Conservation (phyloP, 371 early-diverging fungal genomes). For the Rhizopus delemar region DNA sequence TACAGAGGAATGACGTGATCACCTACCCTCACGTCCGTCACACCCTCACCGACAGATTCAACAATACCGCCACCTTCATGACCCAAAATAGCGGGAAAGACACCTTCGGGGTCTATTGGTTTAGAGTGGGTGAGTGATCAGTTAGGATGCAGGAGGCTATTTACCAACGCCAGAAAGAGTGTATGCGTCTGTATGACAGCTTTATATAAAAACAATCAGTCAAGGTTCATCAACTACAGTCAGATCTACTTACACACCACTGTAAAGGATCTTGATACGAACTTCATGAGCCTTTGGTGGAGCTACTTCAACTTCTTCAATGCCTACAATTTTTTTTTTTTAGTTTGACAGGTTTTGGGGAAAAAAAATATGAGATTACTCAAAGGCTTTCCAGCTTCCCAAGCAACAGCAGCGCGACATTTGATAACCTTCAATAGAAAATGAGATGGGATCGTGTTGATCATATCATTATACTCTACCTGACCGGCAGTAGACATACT, state of each 20-base stretch:
- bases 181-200: conserved; percentile 93
- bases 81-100: conserved; percentile 91
- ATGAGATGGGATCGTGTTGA: no score
- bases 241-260: conserved; percentile 74
- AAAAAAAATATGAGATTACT: conserved; percentile 55
- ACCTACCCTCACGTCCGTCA: conserved; percentile 84
- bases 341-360: no score
- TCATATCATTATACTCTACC: conserved; percentile 16
- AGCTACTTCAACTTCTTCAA: conserved; percentile 91
- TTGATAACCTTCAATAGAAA: conserved; percentile 64
- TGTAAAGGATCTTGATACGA: conserved; percentile 86
- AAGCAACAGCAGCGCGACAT: conserved; percentile 95
- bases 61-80: conserved; percentile 97
- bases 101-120: conserved; percentile 77
- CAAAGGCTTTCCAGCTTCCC: conserved; percentile 90
- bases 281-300: conserved; percentile 96
- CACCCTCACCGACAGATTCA: conserved; percentile 95
- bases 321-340: conserved; percentile 42
- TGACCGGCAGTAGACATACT: conserved; percentile 39
- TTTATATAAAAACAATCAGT: conserved; percentile 14
- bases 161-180: conserved; percentile 86
- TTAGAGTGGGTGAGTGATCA: neutral
- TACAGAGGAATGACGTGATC: conserved; percentile 97
- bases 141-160: neutral
- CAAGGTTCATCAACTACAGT: neutral